These are phyloP conservation scores for Seiridium unicorne DNA, from an alignment of 2,329 filamentous ascomycete genomes.

Conservation along the genomic window DNA sequence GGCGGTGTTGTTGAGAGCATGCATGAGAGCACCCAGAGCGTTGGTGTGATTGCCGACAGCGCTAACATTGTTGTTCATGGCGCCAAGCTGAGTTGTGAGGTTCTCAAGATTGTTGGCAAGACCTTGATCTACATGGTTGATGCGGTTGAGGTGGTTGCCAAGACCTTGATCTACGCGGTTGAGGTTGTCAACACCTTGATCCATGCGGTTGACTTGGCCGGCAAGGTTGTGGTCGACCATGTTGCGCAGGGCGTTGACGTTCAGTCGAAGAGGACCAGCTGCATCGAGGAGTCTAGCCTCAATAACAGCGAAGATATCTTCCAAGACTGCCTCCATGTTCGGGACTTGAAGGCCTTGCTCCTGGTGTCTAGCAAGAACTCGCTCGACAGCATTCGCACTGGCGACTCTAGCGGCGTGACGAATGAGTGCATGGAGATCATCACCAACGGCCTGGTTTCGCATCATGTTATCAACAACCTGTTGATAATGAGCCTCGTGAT, in stretches of 20 bases:
- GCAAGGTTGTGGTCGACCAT: neutral
- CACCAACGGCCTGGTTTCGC: constrained; percentile 21
- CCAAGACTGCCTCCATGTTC: constrained; percentile 20
- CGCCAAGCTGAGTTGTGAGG: constrained; percentile 18
- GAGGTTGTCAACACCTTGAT: neutral
- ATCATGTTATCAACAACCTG: constrained; percentile 22
- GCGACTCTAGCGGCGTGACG: constrained; percentile 20
- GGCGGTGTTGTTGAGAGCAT: constrained; percentile 24
- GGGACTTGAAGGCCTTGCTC: too few species aligned
- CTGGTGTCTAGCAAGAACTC: constrained; percentile 36
- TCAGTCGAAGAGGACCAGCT: constrained; percentile 13
- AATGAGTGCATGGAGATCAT: constrained; percentile 22
- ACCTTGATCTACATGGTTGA: neutral
- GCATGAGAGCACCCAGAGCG: constrained; percentile 20
- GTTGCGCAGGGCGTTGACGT: neutral
- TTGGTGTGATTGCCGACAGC: constrained; percentile 20
- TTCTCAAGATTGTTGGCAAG: constrained; percentile 5
- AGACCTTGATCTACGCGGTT: neutral
- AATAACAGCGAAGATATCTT: constrained; percentile 20
- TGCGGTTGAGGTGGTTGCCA: constrained; percentile 1
- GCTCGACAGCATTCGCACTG: constrained; percentile 25
- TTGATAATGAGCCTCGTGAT: constrained; percentile 17
- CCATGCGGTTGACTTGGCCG: neutral
- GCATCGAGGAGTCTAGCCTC: constrained; percentile 18
- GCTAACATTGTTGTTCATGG: constrained; percentile 21